phyloP scores from a whole-genome alignment of 139 green algal species.

The Spirogloea muscicola region DNA sequence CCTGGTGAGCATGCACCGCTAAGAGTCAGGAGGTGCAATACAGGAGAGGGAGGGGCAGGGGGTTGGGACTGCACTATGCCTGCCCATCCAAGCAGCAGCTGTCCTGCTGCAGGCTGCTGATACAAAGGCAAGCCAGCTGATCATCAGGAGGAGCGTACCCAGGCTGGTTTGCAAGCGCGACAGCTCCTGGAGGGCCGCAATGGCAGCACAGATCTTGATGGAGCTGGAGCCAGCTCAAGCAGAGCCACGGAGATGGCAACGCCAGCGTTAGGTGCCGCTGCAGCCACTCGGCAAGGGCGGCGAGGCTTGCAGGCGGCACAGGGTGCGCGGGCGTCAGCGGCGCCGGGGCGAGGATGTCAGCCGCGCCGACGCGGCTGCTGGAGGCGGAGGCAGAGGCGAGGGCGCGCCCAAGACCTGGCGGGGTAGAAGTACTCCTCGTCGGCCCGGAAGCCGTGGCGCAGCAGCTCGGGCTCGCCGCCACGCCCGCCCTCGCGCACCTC shows the following conservation, averaged over 20 bases:
- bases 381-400: background rate
- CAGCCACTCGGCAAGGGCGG: background rate
- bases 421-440: conserved; percentile 47
- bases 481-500: background rate
- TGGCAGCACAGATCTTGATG: no score
- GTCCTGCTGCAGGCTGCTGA: no score
- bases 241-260: background rate
- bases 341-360: background rate
- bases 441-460: conserved; percentile 25
- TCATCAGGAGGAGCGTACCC: no score
- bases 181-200: no score
- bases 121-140: no score
- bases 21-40: no score
- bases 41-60: no score
- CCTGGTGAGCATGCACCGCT: no score
- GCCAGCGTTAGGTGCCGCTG: background rate
- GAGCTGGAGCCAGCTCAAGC: background rate
- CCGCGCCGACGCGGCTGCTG: background rate
- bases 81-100: no score
- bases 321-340: no score
- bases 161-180: no score
- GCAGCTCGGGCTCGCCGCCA: background rate
- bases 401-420: conserved; percentile 21
- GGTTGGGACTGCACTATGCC: no score
- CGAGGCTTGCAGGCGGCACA: background rate